Base-by-base conservation (phyloP, 164 flowering plant genomes). In the Stephania cephalantha region DNA sequence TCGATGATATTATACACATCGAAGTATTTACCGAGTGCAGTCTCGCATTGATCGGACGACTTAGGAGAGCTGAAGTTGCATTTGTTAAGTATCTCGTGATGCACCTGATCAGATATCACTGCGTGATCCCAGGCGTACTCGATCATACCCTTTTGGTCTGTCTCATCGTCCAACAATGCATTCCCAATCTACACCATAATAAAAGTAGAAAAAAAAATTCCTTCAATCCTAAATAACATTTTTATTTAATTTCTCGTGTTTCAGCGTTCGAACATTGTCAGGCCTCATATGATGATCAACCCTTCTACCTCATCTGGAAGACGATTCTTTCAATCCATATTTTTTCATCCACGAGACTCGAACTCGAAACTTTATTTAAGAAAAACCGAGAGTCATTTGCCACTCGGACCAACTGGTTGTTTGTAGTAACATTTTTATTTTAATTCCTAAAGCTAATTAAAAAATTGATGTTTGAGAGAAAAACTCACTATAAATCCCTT, bases 81-180 rank as follows among this genome's bases (percentile, higher is more conserved):
- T 0, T 75, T 65, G 0, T 5, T 76, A 75, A 82, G 85, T 5
- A 90, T 70, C 1, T 82, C 74, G 1, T 80, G 9, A 83, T 87
- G 86, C n/a, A 88, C 71, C 0, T 78, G 61, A 69, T 89, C 92
- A 0, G 97, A 92, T 22, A 92, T 86, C 71, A 92, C 87, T 0
- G 97, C 95, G 78, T 92, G 97, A 75, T 85, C 84, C 92, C 93
- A 89, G 1, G 93, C 92, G 69, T 89, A 92, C 20, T 89, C 89
- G 0, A 89, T 81, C 88, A 90, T 84, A 18, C 97, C 97, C 7
- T 9, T 86, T 64, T 84, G 89, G 77, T 92, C 93, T 3, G 87
- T 85, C 53, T 87, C 92, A 55, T 84, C 87, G 46, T 92, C 89
- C 74, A 90, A 8, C 44, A 85, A 73, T 5, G 94, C 89, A 75